These are phyloP conservation scores for Fomitopsis serialis DNA, from an alignment of 768 basidiomycete genomes.

Conservation along the genomic window DNA sequence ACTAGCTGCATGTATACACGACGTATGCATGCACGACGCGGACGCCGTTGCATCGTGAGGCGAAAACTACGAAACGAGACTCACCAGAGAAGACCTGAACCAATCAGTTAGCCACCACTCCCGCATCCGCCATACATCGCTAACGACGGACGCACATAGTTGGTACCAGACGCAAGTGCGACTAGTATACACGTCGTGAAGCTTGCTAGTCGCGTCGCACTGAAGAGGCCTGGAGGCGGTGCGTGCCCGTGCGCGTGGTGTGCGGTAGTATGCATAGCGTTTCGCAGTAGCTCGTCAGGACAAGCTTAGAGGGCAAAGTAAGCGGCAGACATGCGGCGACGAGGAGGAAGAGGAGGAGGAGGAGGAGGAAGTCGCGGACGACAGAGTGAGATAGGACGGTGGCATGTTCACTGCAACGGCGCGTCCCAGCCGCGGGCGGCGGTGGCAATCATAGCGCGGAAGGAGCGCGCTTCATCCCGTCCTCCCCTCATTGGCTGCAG, in stretches of 20 bases:
- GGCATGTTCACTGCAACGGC: too few species aligned
- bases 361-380: too few species aligned
- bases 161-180: constrained; percentile 62
- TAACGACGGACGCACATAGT: constrained; percentile 48
- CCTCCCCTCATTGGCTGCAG: too few species aligned
- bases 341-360: too few species aligned
- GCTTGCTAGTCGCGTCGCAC: constrained; percentile 10
- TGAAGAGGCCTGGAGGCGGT: constrained; percentile 13
- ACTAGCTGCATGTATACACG: not conserved
- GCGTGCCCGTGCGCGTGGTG: not conserved
- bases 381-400: too few species aligned
- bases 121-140: not conserved
- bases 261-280: too few species aligned
- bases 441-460: too few species aligned
- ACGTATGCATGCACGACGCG: not conserved
- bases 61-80: constrained; percentile 3
- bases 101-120: not conserved
- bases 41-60: not conserved
- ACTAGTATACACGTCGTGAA: constrained; percentile 55
- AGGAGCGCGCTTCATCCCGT: too few species aligned
- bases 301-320: too few species aligned
- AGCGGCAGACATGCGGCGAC: too few species aligned
- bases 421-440: too few species aligned
- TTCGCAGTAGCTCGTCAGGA: too few species aligned
- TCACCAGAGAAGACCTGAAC: constrained; percentile 33